Conservation (phyloP, 805 yeast genomes). For the Barnettozyma sp. region DNA sequence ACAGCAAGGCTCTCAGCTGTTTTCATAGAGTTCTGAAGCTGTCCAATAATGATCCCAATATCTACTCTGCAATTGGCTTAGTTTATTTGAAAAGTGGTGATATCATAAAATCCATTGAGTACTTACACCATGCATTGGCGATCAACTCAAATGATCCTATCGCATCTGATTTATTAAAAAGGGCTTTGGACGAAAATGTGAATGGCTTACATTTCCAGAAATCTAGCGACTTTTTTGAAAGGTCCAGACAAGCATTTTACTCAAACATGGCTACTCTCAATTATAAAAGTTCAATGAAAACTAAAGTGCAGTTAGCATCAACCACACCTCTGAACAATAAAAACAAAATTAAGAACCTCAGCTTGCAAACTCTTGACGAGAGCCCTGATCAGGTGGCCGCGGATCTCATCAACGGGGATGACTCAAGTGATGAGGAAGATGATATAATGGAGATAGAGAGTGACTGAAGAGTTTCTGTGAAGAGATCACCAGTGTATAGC, state of each 20-base stretch:
- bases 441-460: slow-evolving; percentile 54
- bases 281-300: slow-evolving; percentile 16
- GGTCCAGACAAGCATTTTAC: slow-evolving; percentile 22
- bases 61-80: slow-evolving; percentile 79
- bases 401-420: slow-evolving; percentile 26
- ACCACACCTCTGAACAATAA: slow-evolving; percentile 27
- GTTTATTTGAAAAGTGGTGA: slow-evolving; percentile 67
- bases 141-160: slow-evolving; percentile 75
- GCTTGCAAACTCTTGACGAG: slow-evolving; percentile 9
- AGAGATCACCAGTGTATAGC: no score
- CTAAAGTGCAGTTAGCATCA: slow-evolving; percentile 5
- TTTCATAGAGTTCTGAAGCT: slow-evolving; percentile 70
- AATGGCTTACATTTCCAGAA: slow-evolving; percentile 5
- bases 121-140: slow-evolving; percentile 75
- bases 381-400: slow-evolving; percentile 23
- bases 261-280: slow-evolving; percentile 25
- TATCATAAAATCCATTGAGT: slow-evolving; percentile 59
- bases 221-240: slow-evolving; percentile 24
- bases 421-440: slow-evolving; percentile 44
- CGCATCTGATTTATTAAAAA: slow-evolving; percentile 69
- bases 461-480: slow-evolving; percentile 35
- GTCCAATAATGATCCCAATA: slow-evolving; percentile 64
- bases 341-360: slow-evolving; percentile 12
- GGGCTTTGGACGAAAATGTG: slow-evolving; percentile 64
- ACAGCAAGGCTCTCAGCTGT: slow-evolving; percentile 61